phyloP scores from a whole-genome alignment of 1,284 basidiomycete species.

The Cerrena zonata region DNA sequence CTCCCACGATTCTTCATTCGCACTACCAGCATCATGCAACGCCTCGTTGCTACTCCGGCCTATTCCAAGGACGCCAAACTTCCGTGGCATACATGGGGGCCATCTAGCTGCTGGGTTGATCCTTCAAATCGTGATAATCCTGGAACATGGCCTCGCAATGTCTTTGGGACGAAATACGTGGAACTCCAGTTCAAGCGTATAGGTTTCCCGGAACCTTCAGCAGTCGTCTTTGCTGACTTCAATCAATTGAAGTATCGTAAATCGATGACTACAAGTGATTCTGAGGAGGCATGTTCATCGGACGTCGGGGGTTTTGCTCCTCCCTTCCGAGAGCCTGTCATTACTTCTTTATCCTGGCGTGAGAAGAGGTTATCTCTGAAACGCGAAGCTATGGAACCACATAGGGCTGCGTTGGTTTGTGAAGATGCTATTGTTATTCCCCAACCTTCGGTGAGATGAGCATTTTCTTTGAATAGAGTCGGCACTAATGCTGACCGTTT shows the following conservation, averaged over 20 bases:
- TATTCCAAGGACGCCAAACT: background rate
- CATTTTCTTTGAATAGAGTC: background rate
- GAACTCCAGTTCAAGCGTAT: background rate
- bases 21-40: background rate
- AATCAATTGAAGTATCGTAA: slow-evolving; percentile 39
- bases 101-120: slow-evolving; percentile 38
- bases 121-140: slow-evolving; percentile 29
- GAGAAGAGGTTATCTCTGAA: slow-evolving; percentile 21
- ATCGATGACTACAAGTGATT: slow-evolving; percentile 9
- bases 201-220: background rate
- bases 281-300: background rate
- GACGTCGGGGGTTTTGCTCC: background rate
- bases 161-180: slow-evolving; percentile 46
- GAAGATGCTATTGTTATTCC: slow-evolving; percentile 51
- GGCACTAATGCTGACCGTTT: background rate
- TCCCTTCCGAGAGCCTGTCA: slow-evolving; percentile 33
- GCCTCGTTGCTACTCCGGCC: background rate
- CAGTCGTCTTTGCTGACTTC: slow-evolving; percentile 40
- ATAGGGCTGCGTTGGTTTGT: slow-evolving; percentile 41
- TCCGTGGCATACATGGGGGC: slow-evolving; percentile 52
- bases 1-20: background rate
- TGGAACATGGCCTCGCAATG: slow-evolving; percentile 52
- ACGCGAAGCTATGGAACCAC: slow-evolving; percentile 13
- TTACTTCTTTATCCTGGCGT: slow-evolving; percentile 43
- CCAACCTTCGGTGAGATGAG: background rate